Conservation (phyloP, 1,284 basidiomycete genomes). For the Tetrapyrgos nigripes region DNA sequence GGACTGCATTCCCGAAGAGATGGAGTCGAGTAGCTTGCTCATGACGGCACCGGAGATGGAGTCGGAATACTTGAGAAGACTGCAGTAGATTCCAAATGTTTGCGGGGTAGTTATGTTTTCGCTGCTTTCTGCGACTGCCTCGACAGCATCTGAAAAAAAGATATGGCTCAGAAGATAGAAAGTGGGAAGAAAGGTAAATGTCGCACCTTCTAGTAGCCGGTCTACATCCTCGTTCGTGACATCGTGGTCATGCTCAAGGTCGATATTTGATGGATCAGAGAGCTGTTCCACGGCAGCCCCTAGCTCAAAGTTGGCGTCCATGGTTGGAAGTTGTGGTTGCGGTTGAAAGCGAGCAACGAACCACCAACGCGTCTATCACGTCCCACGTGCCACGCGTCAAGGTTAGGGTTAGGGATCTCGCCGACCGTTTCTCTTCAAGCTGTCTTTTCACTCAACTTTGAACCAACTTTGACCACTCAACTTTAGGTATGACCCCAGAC, state of each 20-base stretch:
- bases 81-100: slow-evolving; percentile 82
- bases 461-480: no score
- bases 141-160: slow-evolving; percentile 67
- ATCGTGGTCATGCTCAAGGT: slow-evolving; percentile 71
- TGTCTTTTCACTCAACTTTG: no score
- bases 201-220: slow-evolving; percentile 57
- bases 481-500: no score
- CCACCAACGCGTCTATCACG: not conserved
- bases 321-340: slow-evolving; percentile 22
- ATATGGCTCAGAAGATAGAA: slow-evolving; percentile 5
- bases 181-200: slow-evolving; percentile 8
- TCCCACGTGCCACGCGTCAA: not conserved
- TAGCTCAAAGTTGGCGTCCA: slow-evolving; percentile 63
- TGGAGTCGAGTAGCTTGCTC: slow-evolving; percentile 81
- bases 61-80: slow-evolving; percentile 75
- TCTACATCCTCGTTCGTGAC: slow-evolving; percentile 48
- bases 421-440: not conserved
- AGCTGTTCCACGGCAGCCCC: slow-evolving; percentile 77
- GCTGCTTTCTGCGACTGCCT: slow-evolving; percentile 74
- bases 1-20: slow-evolving; percentile 72
- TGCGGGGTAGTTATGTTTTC: slow-evolving; percentile 69
- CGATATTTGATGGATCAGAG: slow-evolving; percentile 60
- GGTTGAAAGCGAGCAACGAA: not conserved
- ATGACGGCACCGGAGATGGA: slow-evolving; percentile 64
- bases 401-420: no score